These are phyloP conservation scores for Candida insectorum DNA, from an alignment of 805 yeast genomes.

Conservation along the genomic window DNA sequence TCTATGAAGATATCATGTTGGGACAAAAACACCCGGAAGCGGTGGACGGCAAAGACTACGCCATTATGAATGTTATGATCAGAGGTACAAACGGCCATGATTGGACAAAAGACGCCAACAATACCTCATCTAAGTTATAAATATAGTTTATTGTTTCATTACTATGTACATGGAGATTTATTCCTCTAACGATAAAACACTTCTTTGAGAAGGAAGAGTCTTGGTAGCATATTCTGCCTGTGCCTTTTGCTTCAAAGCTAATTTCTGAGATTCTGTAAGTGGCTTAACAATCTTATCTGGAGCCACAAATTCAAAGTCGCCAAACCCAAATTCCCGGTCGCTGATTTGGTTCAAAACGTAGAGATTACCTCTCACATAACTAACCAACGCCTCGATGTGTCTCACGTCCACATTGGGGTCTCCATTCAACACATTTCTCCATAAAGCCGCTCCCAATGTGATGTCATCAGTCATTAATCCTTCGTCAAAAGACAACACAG, in stretches of 20 bases:
- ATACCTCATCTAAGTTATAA: not conserved
- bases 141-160: not conserved
- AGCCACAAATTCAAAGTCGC: slow-evolving; percentile 79
- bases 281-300: slow-evolving; percentile 77
- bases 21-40: slow-evolving; percentile 27
- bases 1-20: slow-evolving; percentile 47
- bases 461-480: slow-evolving; percentile 79
- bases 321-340: slow-evolving; percentile 91
- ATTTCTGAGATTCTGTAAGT: slow-evolving; percentile 63
- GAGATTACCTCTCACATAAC: slow-evolving; percentile 84
- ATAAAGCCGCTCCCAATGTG: slow-evolving; percentile 71
- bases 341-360: slow-evolving; percentile 82
- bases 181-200: slow-evolving; percentile 41
- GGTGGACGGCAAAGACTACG: slow-evolving; percentile 37
- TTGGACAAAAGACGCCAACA: slow-evolving; percentile 22
- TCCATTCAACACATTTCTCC: slow-evolving; percentile 92
- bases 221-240: slow-evolving; percentile 51
- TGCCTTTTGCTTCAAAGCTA: slow-evolving; percentile 47
- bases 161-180: slow-evolving; percentile 11
- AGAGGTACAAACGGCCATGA: slow-evolving; percentile 33
- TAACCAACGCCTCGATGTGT: slow-evolving; percentile 84
- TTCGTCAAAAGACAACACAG: slow-evolving; percentile 88
- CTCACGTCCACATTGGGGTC: slow-evolving; percentile 76
- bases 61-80: slow-evolving; percentile 44
- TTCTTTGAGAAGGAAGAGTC: slow-evolving; percentile 58